Base-by-base conservation (phyloP, 2,329 filamentous ascomycete species). In the Verticillium alfalfae region DNA sequence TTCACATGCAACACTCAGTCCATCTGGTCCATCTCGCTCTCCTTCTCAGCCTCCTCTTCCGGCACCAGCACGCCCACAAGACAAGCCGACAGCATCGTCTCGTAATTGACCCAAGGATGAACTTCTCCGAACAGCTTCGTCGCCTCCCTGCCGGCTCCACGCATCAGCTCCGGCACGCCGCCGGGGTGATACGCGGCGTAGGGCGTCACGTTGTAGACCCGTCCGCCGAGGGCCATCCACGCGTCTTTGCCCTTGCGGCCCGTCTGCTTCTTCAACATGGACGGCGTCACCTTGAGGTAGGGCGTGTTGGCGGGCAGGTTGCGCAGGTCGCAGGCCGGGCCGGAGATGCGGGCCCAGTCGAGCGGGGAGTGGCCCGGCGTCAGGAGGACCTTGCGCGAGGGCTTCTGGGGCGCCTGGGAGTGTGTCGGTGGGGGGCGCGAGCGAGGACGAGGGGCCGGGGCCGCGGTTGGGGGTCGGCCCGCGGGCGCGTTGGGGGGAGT, bases 101-200 rank as follows among this genome's bases (percentile, higher is more conserved):
- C 87, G 69, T 87, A 89, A 72, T 90, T 90, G 34, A 90, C 88
- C 88, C 88, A 90, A 2, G 87, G 84, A 70, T 90, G 88, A 9
- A 89, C 79, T 75, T 89, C 85, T 9, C 82, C 84, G 73, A 90
- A 90, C 62, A 90, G 68, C 70, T 79, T 80, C 2, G 83, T 88
- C 39, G 83, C 87, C 70, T 90, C 87, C 61, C 81, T 76, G 0
- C 81, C 88, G 0, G 88, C 88, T 38, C 80, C 82, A 37, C 85
- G 78, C 73, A 90, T 75, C 65, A 95, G 74, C 76, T 96, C 91
- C 5, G 87, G 86, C 68, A 89, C 85, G 9, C 91, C 95, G 26
- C 95, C 95, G 0, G 95, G 95, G 73, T 99, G 95, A 72, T 93
- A 99, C 1, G 90, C 88, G 39, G 93, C 73, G 72, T 98, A 99